A percentile compares a stretch with the other conserved stretches of the same genome.
Evolutionary conservation across 106 monocot genomes (phyloP).

Genomic region (Posidonia australis): DNA sequence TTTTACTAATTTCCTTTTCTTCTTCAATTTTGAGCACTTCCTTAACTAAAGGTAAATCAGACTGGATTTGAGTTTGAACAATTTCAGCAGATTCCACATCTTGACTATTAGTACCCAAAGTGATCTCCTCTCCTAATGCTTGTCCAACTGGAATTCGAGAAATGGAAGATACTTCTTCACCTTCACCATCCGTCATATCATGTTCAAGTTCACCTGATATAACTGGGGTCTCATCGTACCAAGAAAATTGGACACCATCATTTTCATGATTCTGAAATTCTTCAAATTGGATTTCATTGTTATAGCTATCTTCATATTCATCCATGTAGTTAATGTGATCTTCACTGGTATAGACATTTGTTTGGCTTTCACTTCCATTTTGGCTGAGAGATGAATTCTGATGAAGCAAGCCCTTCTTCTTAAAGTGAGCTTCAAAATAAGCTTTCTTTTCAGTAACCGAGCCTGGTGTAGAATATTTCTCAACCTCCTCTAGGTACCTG

Average conservation of each 20-base stretch:
- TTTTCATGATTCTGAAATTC: constrained; percentile 9
- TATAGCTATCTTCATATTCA: constrained; percentile 17
- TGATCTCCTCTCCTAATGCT: background rate
- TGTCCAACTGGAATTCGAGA: background rate
- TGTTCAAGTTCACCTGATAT: constrained; percentile 25
- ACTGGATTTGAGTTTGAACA: constrained; percentile 8
- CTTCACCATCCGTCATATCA: constrained; percentile 19
- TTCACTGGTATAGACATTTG: constrained; percentile 14
- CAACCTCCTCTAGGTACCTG: constrained; percentile 77
- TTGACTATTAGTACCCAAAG: constrained; percentile 1
- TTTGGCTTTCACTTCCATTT: constrained; percentile 14
- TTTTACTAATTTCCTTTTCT: constrained; percentile 11
- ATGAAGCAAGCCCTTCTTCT: constrained; percentile 41
- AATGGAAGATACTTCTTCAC: constrained; percentile 14
- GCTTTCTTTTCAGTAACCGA: constrained; percentile 79
- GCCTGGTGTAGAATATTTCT: constrained; percentile 67
- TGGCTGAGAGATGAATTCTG: constrained; percentile 21
- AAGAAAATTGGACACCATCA: constrained; percentile 20
- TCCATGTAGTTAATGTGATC: constrained; percentile 7
- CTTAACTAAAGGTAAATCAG: constrained; percentile 1
- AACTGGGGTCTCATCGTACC: constrained; percentile 18
- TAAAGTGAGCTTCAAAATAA: constrained; percentile 78
- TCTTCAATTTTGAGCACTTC: constrained; percentile 1
- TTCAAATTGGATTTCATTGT: constrained; percentile 1
- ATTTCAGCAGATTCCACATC: background rate